Evolutionary conservation across 306 rosid genomes (phyloP), one percentile per base, ranked within the genome.

Genomic region (Quercus suber): DNA sequence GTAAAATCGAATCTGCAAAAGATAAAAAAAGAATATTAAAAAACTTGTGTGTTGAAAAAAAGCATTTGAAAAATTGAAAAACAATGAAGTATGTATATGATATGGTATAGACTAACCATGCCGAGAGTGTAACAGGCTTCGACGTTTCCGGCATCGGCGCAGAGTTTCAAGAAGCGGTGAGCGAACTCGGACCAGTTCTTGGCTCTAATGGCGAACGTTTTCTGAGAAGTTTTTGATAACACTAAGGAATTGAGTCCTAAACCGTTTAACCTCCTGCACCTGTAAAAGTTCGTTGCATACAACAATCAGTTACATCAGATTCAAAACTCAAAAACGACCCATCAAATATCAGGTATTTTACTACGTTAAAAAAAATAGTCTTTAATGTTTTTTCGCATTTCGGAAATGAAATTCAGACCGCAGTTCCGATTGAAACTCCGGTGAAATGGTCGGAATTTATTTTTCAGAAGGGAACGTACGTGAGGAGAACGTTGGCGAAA

Each of bases 71-170:
- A 20, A 8, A 57, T 20, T 51, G 14, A 0, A 8, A 41, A 2
- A 4, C 19, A n/a, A 1, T 64, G 15, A 49, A 49, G 15, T 27
- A 13, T 2, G 10, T 8, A 5, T 3, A 43, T 41, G 45, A 41
- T 41, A 18, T 15, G 51, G 56, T 73, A 25, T 55, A 61, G 10
- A 85, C 97, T 82, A 2, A 94, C 99, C 99, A 94, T 92, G 88
- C 99, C 99, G 12, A 94, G 91, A 74, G 95, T 89, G 74, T 92
- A 94, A 80, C 92, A 89, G 3, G 99, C 99, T 73, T 91, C 97
- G 1, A 86, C 80, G 84, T 94, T 94, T n/a, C 97, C 99, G 56
- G 99, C 89, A 15, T 92, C 97, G 69, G 89, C 85, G 19, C 97
- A 91, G n/a, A 25, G 93, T 83, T 92, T 94, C 35, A 94, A 85